A percentile compares a stretch with the other conserved stretches of the same genome.
phyloP scores from a whole-genome alignment of 371 early-diverging fungal species.

The Mortierella sp. region DNA sequence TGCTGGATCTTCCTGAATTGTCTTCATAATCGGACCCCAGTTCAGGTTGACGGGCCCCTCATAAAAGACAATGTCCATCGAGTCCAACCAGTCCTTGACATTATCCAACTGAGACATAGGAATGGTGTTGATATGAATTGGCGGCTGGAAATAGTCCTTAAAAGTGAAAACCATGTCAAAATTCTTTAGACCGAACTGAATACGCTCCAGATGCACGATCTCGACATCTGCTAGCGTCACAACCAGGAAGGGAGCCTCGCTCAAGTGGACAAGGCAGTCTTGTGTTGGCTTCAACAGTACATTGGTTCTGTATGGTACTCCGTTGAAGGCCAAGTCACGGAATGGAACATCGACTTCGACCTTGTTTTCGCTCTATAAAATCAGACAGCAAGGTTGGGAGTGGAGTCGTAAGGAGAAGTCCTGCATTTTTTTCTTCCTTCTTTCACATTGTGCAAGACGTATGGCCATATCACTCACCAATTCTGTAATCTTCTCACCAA shows the following conservation, averaged over 20 bases:
- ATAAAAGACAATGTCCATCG: slow-evolving; percentile 95
- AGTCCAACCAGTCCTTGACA: slow-evolving; percentile 99
- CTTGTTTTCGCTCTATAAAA: slow-evolving; percentile 72
- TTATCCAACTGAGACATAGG: slow-evolving; percentile 95
- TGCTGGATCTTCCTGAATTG: slow-evolving; percentile 95
- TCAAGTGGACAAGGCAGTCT: slow-evolving; percentile 97
- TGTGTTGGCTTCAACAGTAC: slow-evolving; percentile 97
- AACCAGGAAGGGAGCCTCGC: slow-evolving; percentile 97
- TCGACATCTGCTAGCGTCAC: slow-evolving; percentile 97
- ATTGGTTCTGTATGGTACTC: slow-evolving; percentile 96
- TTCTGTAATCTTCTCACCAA: slow-evolving; percentile 93
- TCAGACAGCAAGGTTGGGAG: background rate
- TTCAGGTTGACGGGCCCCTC: slow-evolving; percentile 98
- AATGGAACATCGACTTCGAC: slow-evolving; percentile 96
- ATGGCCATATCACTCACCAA: slow-evolving; percentile 60
- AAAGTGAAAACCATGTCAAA: slow-evolving; percentile 99
- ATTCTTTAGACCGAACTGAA: slow-evolving; percentile 97
- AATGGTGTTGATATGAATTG: slow-evolving; percentile 97
- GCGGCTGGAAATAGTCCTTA: slow-evolving; percentile 92
- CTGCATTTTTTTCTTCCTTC: background rate
- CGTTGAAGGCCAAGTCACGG: slow-evolving; percentile 96
- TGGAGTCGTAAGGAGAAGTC: background rate
- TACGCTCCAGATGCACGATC: slow-evolving; percentile 98
- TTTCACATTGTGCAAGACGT: background rate
- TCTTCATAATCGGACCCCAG: slow-evolving; percentile 99